These are phyloP conservation scores for Pezicula neosporulosa DNA, from an alignment of 2,329 filamentous ascomycete genomes.

Conservation along the genomic window DNA sequence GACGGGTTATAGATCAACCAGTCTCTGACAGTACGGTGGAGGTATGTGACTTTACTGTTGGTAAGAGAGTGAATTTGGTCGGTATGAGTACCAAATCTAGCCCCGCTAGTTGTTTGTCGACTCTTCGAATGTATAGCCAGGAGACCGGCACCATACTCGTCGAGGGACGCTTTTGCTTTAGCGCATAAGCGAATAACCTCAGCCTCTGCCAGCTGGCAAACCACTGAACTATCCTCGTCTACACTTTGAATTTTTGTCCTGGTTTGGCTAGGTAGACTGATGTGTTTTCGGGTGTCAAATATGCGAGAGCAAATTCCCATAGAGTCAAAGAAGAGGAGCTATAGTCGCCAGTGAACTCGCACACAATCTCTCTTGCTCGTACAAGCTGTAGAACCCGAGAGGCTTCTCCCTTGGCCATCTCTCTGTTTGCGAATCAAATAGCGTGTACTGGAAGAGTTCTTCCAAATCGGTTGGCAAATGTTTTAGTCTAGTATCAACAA, in stretches of 20 bases:
- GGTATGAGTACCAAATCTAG: not conserved
- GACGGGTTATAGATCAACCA: not conserved
- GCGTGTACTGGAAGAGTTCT: constrained; percentile 5
- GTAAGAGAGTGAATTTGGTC: too few relatives aligned
- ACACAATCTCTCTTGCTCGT: not conserved
- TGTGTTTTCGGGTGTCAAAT: not conserved
- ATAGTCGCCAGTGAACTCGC: not conserved
- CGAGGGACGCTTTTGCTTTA: not conserved
- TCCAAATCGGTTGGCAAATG: constrained; percentile 6
- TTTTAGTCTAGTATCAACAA: constrained; percentile 5
- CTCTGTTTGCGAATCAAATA: constrained; percentile 12
- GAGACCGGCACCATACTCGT: not conserved
- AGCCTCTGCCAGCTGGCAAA: not conserved
- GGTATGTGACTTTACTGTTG: not conserved
- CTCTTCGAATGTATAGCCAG: not conserved
- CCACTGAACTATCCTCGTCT: too few relatives aligned
- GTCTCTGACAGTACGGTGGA: not conserved
- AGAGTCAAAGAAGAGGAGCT: not conserved
- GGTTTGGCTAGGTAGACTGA: too few relatives aligned
- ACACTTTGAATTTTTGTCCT: too few relatives aligned
- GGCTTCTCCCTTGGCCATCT: constrained; percentile 5
- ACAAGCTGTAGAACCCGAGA: constrained; percentile 3
- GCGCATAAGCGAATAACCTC: not conserved
- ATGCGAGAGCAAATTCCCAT: not conserved
- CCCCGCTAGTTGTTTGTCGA: not conserved